Base-by-base conservation (phyloP, 768 basidiomycete species). In the Pleurotus platypus region DNA sequence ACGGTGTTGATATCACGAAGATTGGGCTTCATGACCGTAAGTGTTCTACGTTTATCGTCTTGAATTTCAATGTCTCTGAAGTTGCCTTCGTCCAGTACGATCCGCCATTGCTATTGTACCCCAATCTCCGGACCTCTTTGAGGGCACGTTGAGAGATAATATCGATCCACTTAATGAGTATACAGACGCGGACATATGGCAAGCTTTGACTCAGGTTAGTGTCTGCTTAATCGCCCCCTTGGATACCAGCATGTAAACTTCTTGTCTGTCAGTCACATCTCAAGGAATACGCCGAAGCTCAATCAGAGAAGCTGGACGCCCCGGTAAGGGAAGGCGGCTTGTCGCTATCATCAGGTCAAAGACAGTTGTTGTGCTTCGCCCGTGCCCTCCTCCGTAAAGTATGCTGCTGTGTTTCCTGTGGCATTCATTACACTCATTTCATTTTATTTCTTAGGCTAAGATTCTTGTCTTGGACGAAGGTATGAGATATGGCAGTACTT, bases 401-500 rank as follows among this genome's bases (percentile, higher is more conserved):
- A 62, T 35, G 9, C 18, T 20, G 16, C 51, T 24, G 8, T 15
- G 8, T 20, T 26, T 16, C 57, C 26, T 7, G 27, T 50, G 27
- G 5, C 35, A 8, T 35, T 35, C 4, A 11, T 11, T 3, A 35
- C 2, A 35, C 30, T 35, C 30, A 35, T 18, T 8, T 5, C 62
- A 15, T 18, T 8, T 5, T 61, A 15, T 27, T 58, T 24, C 5
- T 37, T 58, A 89, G 83, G 85, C 90, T 15, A 94, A 87, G 70
- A 87, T 97, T 38, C 76, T 98, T 5, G 91, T 97, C 0, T 76
- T 98, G n/a, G 95, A 97, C 66, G 95, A 98, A 82, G 91, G 89
- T 83, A 64, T 61, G 63, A 37, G 15, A 22, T 20, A 42, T 49
- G 30, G 35, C 57, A 46, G 8, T 54, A 49, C 11, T 46, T 47